phyloP scores from a whole-genome alignment of 148 eudicot genomes.

The Rhododendron ferrugineum region DNA sequence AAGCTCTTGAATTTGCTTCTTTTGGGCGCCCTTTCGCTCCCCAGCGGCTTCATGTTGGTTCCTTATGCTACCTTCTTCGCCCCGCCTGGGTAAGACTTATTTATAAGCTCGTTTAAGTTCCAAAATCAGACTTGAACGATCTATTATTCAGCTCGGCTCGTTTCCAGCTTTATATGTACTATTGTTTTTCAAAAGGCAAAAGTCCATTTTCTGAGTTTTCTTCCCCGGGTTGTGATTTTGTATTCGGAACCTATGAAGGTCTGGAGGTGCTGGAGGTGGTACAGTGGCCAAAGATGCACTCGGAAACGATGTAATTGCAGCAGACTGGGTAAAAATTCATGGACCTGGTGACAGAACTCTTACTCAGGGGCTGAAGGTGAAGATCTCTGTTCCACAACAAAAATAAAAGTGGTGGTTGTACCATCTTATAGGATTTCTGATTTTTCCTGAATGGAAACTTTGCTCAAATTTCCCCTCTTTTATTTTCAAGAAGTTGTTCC shows the following conservation, averaged over 20 bases:
- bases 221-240: not conserved
- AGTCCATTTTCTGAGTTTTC: not conserved
- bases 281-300: slow-evolving; percentile 67
- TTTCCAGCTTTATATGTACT: not conserved
- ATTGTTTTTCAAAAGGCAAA: not conserved
- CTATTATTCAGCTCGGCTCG: not conserved
- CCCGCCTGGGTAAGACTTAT: slow-evolving; percentile 59
- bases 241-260: slow-evolving; percentile 17
- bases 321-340: slow-evolving; percentile 67
- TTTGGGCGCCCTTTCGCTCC: slow-evolving; percentile 71
- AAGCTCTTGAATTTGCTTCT: slow-evolving; percentile 57
- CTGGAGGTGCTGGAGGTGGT: slow-evolving; percentile 54
- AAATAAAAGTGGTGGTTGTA: not conserved
- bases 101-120: not conserved
- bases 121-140: not conserved
- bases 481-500: not conserved
- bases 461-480: not conserved
- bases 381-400: not conserved
- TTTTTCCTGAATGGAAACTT: not conserved
- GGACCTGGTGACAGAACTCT: slow-evolving; percentile 78
- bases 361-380: slow-evolving; percentile 79
- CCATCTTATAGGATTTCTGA: not conserved
- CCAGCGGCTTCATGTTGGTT: slow-evolving; percentile 55
- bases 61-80: slow-evolving; percentile 65
- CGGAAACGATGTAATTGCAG: slow-evolving; percentile 66